Conservation (phyloP, 257 asterid species). For the Lavandula angustifolia region DNA sequence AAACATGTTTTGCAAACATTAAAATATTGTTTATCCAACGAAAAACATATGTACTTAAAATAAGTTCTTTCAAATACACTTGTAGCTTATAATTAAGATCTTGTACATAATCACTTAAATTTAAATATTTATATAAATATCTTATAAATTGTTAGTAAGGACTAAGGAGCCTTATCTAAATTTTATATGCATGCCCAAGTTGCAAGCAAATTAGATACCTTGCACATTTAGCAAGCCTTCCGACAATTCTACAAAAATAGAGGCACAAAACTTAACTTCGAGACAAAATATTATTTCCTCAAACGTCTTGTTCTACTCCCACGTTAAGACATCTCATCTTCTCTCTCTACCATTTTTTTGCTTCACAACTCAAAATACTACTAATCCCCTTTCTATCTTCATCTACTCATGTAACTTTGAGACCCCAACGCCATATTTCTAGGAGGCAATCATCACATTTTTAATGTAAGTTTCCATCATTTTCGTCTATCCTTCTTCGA, state of each 20-base stretch:
- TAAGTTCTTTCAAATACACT: no score
- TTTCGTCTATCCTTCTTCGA: no score
- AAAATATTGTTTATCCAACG: no score
- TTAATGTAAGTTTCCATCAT: not conserved
- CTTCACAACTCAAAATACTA: conserved; percentile 2
- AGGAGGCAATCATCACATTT: not conserved
- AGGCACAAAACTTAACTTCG: conserved; percentile 1
- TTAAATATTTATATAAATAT: no score
- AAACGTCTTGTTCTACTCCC: not conserved
- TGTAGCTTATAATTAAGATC: no score
- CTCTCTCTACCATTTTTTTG: not conserved
- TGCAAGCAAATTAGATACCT: conserved; percentile 4
- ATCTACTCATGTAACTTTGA: not conserved
- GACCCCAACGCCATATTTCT: not conserved
- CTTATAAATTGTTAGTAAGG: no score
- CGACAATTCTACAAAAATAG: not conserved
- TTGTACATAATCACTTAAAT: no score
- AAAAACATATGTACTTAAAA: no score
- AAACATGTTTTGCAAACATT: no score
- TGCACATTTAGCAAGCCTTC: not conserved
- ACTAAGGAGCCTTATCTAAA: no score
- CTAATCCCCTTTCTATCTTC: not conserved
- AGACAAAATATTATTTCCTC: not conserved
- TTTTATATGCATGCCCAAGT: not conserved
- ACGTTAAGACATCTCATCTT: not conserved